phyloP scores from a whole-genome alignment of 305 asterid genomes.

The Fraxinus sp. region DNA sequence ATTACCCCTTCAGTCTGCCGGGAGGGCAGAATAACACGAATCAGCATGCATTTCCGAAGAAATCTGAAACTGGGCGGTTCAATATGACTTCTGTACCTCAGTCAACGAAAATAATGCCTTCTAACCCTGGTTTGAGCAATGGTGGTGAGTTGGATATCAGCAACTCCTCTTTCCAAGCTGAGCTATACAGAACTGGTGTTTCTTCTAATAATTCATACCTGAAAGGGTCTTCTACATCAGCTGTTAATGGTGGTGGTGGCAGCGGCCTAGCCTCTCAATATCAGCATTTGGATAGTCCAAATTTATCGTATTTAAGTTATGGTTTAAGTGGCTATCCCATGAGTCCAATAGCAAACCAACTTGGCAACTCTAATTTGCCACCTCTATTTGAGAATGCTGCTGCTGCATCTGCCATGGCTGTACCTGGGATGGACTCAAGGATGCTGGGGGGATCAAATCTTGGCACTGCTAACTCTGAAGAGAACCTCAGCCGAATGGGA shows the following conservation, averaged over 20 bases:
- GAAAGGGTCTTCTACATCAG: slow-evolving; percentile 55
- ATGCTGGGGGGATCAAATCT: slow-evolving; percentile 66
- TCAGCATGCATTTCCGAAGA: slow-evolving; percentile 51
- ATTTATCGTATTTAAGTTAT: slow-evolving; percentile 57
- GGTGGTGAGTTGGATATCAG: slow-evolving; percentile 42
- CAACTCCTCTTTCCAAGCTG: slow-evolving; percentile 41
- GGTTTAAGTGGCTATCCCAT: slow-evolving; percentile 69
- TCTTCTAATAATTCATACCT: slow-evolving; percentile 50
- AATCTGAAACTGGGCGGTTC: slow-evolving; percentile 46
- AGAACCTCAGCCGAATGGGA: slow-evolving; percentile 61
- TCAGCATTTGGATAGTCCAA: slow-evolving; percentile 77
- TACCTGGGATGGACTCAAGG: slow-evolving; percentile 82
- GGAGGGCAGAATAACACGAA: slow-evolving; percentile 61
- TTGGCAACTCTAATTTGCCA: slow-evolving; percentile 69
- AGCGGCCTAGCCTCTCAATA: slow-evolving; percentile 53
- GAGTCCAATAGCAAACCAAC: slow-evolving; percentile 74
- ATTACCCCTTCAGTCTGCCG: slow-evolving; percentile 54
- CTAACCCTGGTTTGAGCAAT: slow-evolving; percentile 42
- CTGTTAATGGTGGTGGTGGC: slow-evolving; percentile 46
- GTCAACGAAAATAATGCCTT: slow-evolving; percentile 31
- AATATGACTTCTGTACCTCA: slow-evolving; percentile 33
- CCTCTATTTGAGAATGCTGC: slow-evolving; percentile 97
- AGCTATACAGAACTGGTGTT: slow-evolving; percentile 47
- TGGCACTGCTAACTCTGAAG: slow-evolving; percentile 56
- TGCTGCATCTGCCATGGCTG: slow-evolving; percentile 81